phyloP scores from a whole-genome alignment of 2,329 filamentous ascomycete species.

The Diaporthe caulivora region DNA sequence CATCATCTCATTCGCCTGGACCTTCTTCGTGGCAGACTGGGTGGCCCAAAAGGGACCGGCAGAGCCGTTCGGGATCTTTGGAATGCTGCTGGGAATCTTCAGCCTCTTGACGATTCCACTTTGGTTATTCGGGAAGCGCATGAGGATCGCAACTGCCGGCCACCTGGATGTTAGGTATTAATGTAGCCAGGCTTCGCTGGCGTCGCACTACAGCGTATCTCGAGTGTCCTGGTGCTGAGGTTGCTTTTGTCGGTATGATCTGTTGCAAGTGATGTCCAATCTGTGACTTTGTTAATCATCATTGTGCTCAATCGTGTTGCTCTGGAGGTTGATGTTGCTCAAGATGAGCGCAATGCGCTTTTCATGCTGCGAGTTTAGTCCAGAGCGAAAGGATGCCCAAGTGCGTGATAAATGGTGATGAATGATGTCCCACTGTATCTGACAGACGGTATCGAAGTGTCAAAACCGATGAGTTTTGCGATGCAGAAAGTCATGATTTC shows the following conservation, averaged over 20 bases:
- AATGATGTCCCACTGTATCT: neutral
- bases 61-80: conserved; percentile 65
- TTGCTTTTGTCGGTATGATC: neutral
- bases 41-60: conserved; percentile 56
- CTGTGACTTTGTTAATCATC: neutral
- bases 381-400: neutral
- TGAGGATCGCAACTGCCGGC: conserved; percentile 51
- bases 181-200: neutral
- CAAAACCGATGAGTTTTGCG: neutral
- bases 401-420: neutral
- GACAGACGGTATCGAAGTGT: neutral
- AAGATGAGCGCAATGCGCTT: neutral
- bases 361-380: neutral
- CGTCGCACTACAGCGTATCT: neutral
- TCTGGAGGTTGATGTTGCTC: neutral
- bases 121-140: conserved; percentile 51
- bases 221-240: neutral
- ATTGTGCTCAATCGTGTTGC: too few species aligned
- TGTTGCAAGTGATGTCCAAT: neutral
- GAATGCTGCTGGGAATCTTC: conserved; percentile 64
- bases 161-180: conserved; percentile 9
- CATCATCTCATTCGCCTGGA: conserved; percentile 66
- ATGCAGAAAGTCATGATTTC: too few species aligned
- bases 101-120: conserved; percentile 51
- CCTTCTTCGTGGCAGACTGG: conserved; percentile 65